Evolutionary conservation across 2,329 filamentous ascomycete species (phyloP).

Genomic region (Penicillium digitatum): DNA sequence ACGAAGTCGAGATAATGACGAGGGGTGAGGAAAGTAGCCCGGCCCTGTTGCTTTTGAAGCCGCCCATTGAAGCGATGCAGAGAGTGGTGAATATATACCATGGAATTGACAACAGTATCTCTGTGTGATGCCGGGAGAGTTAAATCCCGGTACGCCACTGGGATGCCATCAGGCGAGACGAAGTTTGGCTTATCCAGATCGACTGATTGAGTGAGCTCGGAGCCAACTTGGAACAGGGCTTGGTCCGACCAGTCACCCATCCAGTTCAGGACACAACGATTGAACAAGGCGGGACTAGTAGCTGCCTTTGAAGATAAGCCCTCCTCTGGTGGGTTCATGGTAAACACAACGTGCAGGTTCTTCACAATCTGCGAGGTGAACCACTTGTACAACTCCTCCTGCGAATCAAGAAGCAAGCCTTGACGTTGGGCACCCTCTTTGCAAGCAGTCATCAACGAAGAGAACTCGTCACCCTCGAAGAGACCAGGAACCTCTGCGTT

Average conservation of each 20-base stretch:
- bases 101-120: conserved; percentile 90
- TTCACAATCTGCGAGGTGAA: conserved; percentile 99
- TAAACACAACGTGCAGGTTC: conserved; percentile 98
- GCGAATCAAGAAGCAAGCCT: conserved; percentile 89
- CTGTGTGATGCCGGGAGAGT: conserved; percentile 81
- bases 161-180: conserved; percentile 81
- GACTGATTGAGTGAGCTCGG: conserved; percentile 91
- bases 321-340: conserved; percentile 98
- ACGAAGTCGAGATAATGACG: conserved; percentile 98
- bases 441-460: conserved; percentile 97
- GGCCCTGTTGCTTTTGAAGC: conserved; percentile 85
- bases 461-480: conserved; percentile 98
- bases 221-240: conserved; percentile 94
- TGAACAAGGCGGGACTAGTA: conserved; percentile 96
- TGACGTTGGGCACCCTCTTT: conserved; percentile 97
- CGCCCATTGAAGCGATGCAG: conserved; percentile 84
- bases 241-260: conserved; percentile 99
- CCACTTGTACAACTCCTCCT: conserved; percentile 99
- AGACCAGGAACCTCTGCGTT: conserved; percentile 99
- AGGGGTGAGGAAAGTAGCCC: conserved; percentile 87
- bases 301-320: conserved; percentile 93
- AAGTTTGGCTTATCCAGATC: conserved; percentile 89
- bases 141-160: conserved; percentile 84
- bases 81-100: conserved; percentile 98
- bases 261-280: conserved; percentile 99